Evolutionary conservation across 495 filamentous ascomycete species (phyloP).

Genomic region (Penicillium psychrofluorescens): DNA sequence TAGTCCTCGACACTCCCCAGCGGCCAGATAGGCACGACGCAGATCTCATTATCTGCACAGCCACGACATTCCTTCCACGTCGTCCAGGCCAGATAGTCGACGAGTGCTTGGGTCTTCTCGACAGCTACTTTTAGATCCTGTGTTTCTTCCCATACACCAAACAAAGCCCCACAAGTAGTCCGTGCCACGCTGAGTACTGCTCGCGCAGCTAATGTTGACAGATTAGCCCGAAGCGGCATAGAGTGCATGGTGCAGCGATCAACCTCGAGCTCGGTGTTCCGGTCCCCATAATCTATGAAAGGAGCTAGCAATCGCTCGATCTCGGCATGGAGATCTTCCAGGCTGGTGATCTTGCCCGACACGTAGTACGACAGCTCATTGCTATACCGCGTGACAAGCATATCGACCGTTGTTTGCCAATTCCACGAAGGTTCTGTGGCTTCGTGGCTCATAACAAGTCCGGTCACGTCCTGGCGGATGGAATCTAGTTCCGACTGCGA

Average conservation of each 20-base stretch:
- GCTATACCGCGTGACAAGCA: conserved; percentile 53
- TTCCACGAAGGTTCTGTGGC: conserved; percentile 23
- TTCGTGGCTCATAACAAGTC: conserved; percentile 24
- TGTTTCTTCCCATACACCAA: conserved; percentile 26
- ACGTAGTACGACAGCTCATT: conserved; percentile 43
- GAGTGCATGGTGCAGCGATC: conserved; percentile 47
- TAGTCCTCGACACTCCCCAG: conserved; percentile 48
- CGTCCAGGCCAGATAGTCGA: conserved; percentile 49
- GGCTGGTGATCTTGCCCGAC: conserved; percentile 21
- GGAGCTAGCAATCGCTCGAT: conserved; percentile 38
- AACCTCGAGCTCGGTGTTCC: conserved; percentile 24
- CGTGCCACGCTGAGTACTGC: conserved; percentile 41
- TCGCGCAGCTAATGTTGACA: conserved; percentile 16
- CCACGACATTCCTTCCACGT: conserved; percentile 53
- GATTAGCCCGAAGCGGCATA: conserved; percentile 12
- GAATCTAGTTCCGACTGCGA: conserved; percentile 24
- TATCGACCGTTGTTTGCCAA: conserved; percentile 57
- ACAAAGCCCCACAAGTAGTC: conserved; percentile 44
- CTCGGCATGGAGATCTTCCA: conserved; percentile 32
- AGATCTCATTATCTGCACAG: conserved; percentile 52
- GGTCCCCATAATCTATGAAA: conserved; percentile 42
- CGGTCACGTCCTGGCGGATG: conserved; percentile 34
- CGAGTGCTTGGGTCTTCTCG: conserved; percentile 28
- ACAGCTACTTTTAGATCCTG: conserved; percentile 15
- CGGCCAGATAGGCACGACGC: conserved; percentile 62